Base-by-base conservation (phyloP, 169 alveolate species). In the Perkinsus marinus region DNA sequence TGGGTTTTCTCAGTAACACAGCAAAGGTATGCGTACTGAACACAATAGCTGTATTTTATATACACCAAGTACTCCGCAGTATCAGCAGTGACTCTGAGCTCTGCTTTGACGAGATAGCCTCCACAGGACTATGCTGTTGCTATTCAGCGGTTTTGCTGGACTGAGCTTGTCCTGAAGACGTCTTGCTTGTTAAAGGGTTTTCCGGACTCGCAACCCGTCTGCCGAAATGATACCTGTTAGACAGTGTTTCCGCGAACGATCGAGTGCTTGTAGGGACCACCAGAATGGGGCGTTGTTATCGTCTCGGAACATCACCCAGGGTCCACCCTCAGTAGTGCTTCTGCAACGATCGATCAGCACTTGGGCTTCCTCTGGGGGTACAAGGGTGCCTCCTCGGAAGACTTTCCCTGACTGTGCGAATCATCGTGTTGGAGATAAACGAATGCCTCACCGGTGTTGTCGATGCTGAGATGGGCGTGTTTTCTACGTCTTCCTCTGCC, bases 361-460 rank as follows among this genome's bases (percentile, higher is more conserved):
- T 68, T 90, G 91, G 34, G 91, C 94, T 39, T 93, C 94, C 39
- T 93, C 94, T 0, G 94, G 94, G 0, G 94, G 94, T 10, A 93
- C 94, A 34, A 93, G 91, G 30, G 91, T 91, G 43, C 94, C 94
- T 22, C 94, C 94, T 0, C 94, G 94, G 47, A 93, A 93, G 43
- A 93, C 92, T 68, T 93, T 93, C 6, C 94, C 68, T 43, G 17
- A 43, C 17, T 10, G 68, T 17, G 68, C 68, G 9, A 43, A 17
- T 43, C 68, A 43, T 43, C 68, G 26, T 43, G 68, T 43, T 17
- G 68, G 17, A 43, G 17, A 17, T n/a, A n/a, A n/a, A n/a, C n/a
- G n/a, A n/a, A n/a, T n/a, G n/a, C n/a, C 68, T 43, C 68, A 43
- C 68, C 92, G 39, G 92, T 57, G 30, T 90, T 90, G 91, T 89